Base-by-base conservation (phyloP, 257 asterid genomes). In the Capsicum rhomboideum region DNA sequence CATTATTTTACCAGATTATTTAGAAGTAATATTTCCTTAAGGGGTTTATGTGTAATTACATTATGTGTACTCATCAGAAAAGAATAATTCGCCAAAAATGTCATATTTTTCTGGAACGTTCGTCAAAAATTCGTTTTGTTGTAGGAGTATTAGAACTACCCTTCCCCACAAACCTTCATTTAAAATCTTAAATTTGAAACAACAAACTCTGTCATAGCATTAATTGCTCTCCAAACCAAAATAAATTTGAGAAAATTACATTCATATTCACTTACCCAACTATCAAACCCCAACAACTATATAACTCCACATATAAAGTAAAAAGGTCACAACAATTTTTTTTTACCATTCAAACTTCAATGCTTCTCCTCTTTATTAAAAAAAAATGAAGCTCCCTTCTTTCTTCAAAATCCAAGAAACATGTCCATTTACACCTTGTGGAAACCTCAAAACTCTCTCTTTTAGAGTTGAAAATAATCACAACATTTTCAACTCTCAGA, bases 361-460 rank as follows among this genome's bases (percentile, higher is more conserved):
- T 14, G 42, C 40, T 26, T 21, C 37, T 21, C 37, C 77, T 82
- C 4, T 12, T 8, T 82, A 52, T n/a, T n/a, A n/a, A n/a, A 89
- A 85, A 74, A 87, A 85, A 81, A 88, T 88, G 89, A 90, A 87
- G 53, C 85, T 92, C 23, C 92, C 97, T 7, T 92, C 83, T 69
- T 88, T 90, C 4, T 90, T 84, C 86, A 93, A 91, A 88, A 29
- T 84, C 85, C 14, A 82, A 10, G 90, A 83, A 66, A 61, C 88
- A 12, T 90, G 92, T 93, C 88, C 88, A 80, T 92, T 93, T 87
- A 90, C 85, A 84, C 86, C 92, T 82, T 89, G 72, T 21, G 85
- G 55, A 87, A 85, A 20, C 82, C 92, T 90, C 2, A 87, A 86
- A 56, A 91, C 97, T 55, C 92, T 86, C 55, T 91, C 96, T 42